Base-by-base conservation (phyloP, 2,329 filamentous ascomycete species). In the Aureobasidium sp. region DNA sequence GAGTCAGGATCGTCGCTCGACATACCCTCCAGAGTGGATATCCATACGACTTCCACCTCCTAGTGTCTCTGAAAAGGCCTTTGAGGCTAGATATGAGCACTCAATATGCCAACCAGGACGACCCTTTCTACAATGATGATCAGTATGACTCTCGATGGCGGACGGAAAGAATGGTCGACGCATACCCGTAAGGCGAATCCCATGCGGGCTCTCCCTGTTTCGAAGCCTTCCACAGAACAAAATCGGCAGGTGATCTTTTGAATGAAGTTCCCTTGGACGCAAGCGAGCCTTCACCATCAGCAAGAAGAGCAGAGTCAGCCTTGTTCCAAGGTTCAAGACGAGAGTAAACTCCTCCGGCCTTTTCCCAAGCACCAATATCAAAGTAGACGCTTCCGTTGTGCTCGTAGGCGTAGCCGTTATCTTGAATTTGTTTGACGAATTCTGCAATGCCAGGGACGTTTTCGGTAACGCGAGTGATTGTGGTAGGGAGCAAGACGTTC, bases 31-130 rank as follows among this genome's bases (percentile, higher is more conserved):
- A 19, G 88, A 94, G 69, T 96, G 91, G 51, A 96, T 88, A 67
- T 97, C 91, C 75, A 97, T 90, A 57, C 84, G 79, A 24, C 83
- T 77, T 4, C 90, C 90, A n/a, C n/a, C n/a, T n/a, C n/a, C n/a
- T n/a, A n/a, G n/a, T n/a, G n/a, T n/a, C n/a, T n/a, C n/a, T n/a
- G n/a, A n/a, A 1, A 97, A 74, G n/a, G 90, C 79, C 58, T 90
- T 88, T 2, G 87, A 91, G 0, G 90, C 90, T 91, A 97, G 96
- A 14, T 90, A 90, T 1, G 86, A 90, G 81, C 91, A 96, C 72
- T 96, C 90, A 63, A 96, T 96, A 65, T 96, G 91, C 91, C 91
- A 97, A 16, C 91, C 91, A 1, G 91, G 91, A 39, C 91, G 78
- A 4, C 90, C n/a, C n/a, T n/a, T n/a, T n/a, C n/a, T n/a, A n/a